Evolutionary conservation across 1,139 yeast genomes (phyloP).

Genomic region (Chernovozyma sophiae-reginae): DNA sequence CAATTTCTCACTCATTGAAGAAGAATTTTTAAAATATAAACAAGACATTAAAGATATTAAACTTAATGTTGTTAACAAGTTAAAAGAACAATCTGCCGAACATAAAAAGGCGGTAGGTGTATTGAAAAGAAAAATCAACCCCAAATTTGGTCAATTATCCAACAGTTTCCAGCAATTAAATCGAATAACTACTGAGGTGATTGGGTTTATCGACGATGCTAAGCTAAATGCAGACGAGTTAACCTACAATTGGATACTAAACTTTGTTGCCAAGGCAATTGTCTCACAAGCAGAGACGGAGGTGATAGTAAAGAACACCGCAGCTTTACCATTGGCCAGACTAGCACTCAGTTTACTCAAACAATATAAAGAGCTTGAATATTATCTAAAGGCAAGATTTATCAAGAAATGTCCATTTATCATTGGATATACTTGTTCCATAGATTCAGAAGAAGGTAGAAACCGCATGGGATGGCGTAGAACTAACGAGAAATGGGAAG

Average conservation of each 20-base stretch:
- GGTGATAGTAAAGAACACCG: constrained; percentile 71
- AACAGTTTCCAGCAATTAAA: constrained; percentile 59
- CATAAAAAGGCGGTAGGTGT: constrained; percentile 37
- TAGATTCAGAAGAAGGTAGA: constrained; percentile 83
- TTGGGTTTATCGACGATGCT: constrained; percentile 44
- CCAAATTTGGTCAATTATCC: constrained; percentile 88
- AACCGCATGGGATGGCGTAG: constrained; percentile 84
- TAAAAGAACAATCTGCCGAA: constrained; percentile 38
- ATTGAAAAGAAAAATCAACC: constrained; percentile 70
- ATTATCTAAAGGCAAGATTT: constrained; percentile 70
- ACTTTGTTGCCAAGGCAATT: constrained; percentile 77
- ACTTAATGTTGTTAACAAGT: constrained; percentile 46
- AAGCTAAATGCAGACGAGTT: constrained; percentile 33
- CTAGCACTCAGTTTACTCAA: constrained; percentile 54
- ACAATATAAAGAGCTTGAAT: constrained; percentile 53
- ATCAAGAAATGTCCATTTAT: constrained; percentile 88
- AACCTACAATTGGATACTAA: constrained; percentile 69
- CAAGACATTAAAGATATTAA: constrained; percentile 59
- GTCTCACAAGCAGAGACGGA: constrained; percentile 94
- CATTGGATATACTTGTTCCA: constrained; percentile 71
- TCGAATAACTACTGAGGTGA: constrained; percentile 49
- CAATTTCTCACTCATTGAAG: constrained; percentile 37
- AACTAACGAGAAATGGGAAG: constrained; percentile 70
- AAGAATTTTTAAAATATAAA: constrained; percentile 48
- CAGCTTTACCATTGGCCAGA: constrained; percentile 77